A percentile compares a stretch with the other conserved stretches of the same genome.
These are phyloP conservation scores for Penicillium sp. DNA, from an alignment of 2,329 filamentous ascomycete species.

Conservation along the genomic window DNA sequence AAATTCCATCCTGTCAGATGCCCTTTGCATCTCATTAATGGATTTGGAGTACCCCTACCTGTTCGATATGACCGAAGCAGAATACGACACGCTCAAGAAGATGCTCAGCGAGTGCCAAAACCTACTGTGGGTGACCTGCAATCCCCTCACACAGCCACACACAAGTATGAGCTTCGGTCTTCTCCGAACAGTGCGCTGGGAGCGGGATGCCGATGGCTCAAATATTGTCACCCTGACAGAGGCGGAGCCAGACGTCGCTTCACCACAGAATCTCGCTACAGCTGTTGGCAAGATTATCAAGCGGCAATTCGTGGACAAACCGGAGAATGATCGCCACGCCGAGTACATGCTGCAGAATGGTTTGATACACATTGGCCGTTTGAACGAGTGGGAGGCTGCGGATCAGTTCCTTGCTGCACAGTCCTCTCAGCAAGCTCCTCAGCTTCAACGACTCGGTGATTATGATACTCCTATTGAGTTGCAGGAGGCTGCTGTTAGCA, in stretches of 20 bases:
- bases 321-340: constrained; percentile 10
- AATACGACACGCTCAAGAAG: constrained; percentile 4
- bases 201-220: constrained; percentile 16
- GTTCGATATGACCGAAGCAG: not conserved
- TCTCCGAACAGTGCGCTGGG: constrained; percentile 19
- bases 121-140: constrained; percentile 14
- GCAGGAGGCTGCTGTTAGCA: not conserved
- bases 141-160: constrained; percentile 1
- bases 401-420: constrained; percentile 13
- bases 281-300: constrained; percentile 6
- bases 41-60: constrained; percentile 12
- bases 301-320: constrained; percentile 11
- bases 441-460: constrained; percentile 5
- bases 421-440: not conserved
- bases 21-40: constrained; percentile 12
- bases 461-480: constrained; percentile 7
- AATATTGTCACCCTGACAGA: constrained; percentile 14
- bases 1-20: not conserved
- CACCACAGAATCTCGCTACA: not conserved
- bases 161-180: constrained; percentile 15
- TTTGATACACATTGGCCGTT: constrained; percentile 14
- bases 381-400: constrained; percentile 9
- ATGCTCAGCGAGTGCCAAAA: constrained; percentile 9
- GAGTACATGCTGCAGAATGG: constrained; percentile 15
- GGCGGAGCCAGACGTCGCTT: not conserved